phyloP scores from a whole-genome alignment of 139 green algal species.

The Penium margaritaceum region DNA sequence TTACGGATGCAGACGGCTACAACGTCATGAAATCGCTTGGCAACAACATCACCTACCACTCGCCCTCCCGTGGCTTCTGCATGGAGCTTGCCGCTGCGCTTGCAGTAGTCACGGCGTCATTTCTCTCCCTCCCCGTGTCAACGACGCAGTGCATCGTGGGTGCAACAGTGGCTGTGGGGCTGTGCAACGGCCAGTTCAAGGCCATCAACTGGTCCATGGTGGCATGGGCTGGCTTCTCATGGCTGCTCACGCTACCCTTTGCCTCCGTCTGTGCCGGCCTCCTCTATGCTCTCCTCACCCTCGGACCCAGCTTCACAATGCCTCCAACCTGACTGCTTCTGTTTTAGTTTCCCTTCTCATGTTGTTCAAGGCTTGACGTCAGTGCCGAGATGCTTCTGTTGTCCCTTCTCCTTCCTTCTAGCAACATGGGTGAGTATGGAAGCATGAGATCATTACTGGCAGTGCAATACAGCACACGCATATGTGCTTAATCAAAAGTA shows the following conservation, averaged over 20 bases:
- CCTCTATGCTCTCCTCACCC: neutral
- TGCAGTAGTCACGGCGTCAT: constrained; percentile 52
- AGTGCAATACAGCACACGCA: no score
- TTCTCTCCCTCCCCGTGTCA: constrained; percentile 59
- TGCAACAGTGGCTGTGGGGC: constrained; percentile 52
- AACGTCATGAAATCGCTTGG: constrained; percentile 63
- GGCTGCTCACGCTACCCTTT: neutral
- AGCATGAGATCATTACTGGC: no score
- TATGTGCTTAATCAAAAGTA: no score
- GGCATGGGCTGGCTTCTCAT: neutral
- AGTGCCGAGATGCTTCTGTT: no score
- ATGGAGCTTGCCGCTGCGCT: constrained; percentile 57
- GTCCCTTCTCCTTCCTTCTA: no score
- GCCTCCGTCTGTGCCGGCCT: neutral
- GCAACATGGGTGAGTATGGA: no score
- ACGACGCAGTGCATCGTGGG: constrained; percentile 66
- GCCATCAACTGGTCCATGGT: constrained; percentile 7
- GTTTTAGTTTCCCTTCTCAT: no score
- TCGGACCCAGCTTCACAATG: constrained; percentile 3
- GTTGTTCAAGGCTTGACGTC: no score
- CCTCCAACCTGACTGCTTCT: no score
- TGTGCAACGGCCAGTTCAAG: constrained; percentile 58
- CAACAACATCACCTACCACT: constrained; percentile 61
- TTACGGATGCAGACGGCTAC: constrained; percentile 55
- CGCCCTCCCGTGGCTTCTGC: constrained; percentile 59